Base-by-base conservation (phyloP, 2,329 filamentous ascomycete genomes). In the Aphanoascus verrucosus region DNA sequence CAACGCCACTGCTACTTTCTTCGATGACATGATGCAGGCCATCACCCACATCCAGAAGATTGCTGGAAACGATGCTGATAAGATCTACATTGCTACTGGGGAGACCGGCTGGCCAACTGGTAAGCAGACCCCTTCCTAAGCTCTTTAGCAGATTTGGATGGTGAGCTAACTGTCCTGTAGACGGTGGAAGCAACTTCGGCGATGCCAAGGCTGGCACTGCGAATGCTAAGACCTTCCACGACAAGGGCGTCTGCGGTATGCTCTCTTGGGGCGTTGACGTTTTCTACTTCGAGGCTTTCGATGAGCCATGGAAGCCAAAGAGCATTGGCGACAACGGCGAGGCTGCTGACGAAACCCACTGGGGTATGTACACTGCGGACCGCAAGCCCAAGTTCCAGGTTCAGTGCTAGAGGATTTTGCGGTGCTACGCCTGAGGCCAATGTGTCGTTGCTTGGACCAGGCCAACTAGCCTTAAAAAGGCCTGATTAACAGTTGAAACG, bases 271-370 rank as follows among this genome's bases (percentile, higher is more conserved):
- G 80, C 56, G 74, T 81, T 58, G 84, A 85, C 61, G 78, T 82
- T 53, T 86, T 86, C 72, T 84, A 79, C 70, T 87, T 87, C 60
- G 83, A 86, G 74, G 83, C 83, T 42, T 85, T 84, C 61, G 83
- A 86, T 61, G 84, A 87, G 77, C 72, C 77, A 55, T 85, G 81
- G 80, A 86, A 86, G 78, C 81, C 83, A 52, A 67, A 74, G 43
- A 78, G 76, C 59, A 69, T 77, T 56, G 83, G 84, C 61, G 77
- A 84, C 64, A 80, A 82, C 62, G 83, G 83, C 58, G 67, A 77
- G 59, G 68, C 72, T 9, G 77, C 74, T 46, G 78, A 83, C 61
- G 83, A 86, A 76, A 82, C 77, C 35, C 77, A 83, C 61, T 86
- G 84, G 84, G 83, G 84, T 62, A 79, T 81, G 41, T 85, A 82